Evolutionary conservation across 73 alveolate species (phyloP), one percentile per base, ranked within the genome.

Genomic region (Loxodes magnus): DNA sequence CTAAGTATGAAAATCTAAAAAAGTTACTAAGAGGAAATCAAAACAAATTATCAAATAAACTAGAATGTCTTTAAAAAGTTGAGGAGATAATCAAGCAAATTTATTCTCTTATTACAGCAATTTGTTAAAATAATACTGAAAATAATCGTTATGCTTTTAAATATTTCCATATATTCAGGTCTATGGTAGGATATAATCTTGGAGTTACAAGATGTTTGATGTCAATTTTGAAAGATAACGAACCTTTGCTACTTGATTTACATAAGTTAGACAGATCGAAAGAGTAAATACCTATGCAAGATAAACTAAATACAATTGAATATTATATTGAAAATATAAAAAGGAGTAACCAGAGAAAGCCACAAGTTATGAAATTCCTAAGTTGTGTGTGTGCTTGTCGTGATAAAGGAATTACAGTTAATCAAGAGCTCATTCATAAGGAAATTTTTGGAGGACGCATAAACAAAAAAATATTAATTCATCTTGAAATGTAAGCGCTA

Each of bases 181-280:
- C 22, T 1, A 37, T 25, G 22, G 59, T 41, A 1, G 59, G 35
- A 0, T 2, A 10, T 10, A 41, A 41, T 16, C 59, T 46, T 10
- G 59, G 59, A 9, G 59, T 41, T 10, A 46, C 59, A 24, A 17
- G 27, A 14, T 7, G 35, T 1, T 25, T 46, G 59, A 9, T 46
- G 59, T n/a, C 50, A 1, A 46, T 46, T 0, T 46, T 46, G 27
- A 24, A 46, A 7, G 53, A 46, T 9, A 9, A 46, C 59, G 59
- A 46, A 46, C 22, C 51, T 5, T 3, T 46, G 0, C 2, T 46
- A 9, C 59, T 46, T 24, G 43, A 46, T n/a, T 9, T 46, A 25
- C 59, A 46, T 41, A 19, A 46, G 43, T 12, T 33, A n/a, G 10
- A 12, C 1, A n/a, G 10, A 33, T 16, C 43, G 10, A 12, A 33